Evolutionary conservation across 129 eudicot species (phyloP).

Genomic region (Saposhnikovia divaricata): DNA sequence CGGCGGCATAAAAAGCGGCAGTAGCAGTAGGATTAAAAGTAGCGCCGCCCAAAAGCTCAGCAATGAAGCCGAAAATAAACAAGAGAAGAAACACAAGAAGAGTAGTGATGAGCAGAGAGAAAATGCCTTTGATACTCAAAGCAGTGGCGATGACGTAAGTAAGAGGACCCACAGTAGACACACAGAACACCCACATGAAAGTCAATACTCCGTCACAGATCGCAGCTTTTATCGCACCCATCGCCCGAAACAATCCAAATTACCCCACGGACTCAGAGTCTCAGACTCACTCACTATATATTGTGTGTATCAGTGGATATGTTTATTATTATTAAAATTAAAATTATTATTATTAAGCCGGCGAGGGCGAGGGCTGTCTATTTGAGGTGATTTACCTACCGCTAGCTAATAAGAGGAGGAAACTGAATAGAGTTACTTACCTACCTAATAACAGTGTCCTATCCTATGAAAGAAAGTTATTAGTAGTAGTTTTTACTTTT

Average conservation of each 20-base stretch:
- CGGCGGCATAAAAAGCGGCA: slow-evolving; percentile 82
- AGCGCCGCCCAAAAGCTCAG: slow-evolving; percentile 65
- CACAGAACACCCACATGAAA: slow-evolving; percentile 67
- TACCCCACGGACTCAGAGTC: neutral
- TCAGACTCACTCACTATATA: no score
- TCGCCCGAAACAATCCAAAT: neutral
- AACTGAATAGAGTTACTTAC: no score
- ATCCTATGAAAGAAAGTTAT: no score
- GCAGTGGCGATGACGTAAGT: slow-evolving; percentile 43
- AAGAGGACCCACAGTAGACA: slow-evolving; percentile 40
- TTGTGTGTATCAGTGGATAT: no score
- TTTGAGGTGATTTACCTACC: no score
- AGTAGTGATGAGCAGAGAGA: slow-evolving; percentile 40
- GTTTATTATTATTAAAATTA: no score
- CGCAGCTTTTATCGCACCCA: slow-evolving; percentile 56
- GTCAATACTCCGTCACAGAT: slow-evolving; percentile 43
- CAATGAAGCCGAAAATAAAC: slow-evolving; percentile 51
- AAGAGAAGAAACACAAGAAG: slow-evolving; percentile 36
- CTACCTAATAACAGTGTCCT: no score
- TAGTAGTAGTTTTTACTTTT: no score
- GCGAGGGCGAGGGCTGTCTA: no score
- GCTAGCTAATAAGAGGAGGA: no score
- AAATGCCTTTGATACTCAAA: slow-evolving; percentile 34
- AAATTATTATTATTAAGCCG: no score
- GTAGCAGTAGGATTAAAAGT: slow-evolving; percentile 80